phyloP scores from a whole-genome alignment of 2,329 filamentous ascomycete genomes.

The Cryphonectria japonica region DNA sequence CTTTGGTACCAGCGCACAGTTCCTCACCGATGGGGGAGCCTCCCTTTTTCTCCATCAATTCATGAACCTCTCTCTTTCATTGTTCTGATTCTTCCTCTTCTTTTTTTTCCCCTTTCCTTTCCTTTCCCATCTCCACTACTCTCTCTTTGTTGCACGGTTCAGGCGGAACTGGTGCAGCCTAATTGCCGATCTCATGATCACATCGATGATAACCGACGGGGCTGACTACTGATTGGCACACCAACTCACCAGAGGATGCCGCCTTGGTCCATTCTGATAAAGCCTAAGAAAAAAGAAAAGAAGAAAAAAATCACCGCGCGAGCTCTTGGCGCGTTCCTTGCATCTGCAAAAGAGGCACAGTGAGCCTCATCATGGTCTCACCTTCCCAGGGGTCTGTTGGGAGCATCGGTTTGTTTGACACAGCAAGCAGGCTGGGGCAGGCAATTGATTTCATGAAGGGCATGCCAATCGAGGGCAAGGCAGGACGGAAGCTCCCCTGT shows the following conservation, averaged over 20 bases:
- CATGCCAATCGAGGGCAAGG: constrained; percentile 14
- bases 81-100: constrained; percentile 20
- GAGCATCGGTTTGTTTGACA: constrained; percentile 8
- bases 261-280: constrained; percentile 20
- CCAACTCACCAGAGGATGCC: constrained; percentile 1
- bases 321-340: constrained; percentile 16
- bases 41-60: constrained; percentile 26
- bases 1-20: background rate
- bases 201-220: constrained; percentile 1
- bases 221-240: constrained; percentile 8
- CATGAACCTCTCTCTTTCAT: constrained; percentile 29
- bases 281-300: constrained; percentile 24
- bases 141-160: background rate
- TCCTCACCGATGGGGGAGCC: background rate
- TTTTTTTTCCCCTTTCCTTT: constrained; percentile 22
- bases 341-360: constrained; percentile 13
- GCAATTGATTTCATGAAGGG: constrained; percentile 11
- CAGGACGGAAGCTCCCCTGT: constrained; percentile 12
- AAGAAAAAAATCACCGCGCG: constrained; percentile 13
- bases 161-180: constrained; percentile 1
- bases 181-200: constrained; percentile 22
- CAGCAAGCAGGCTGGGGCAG: constrained; percentile 6
- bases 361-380: constrained; percentile 11
- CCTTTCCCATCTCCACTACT: constrained; percentile 22
- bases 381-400: background rate